phyloP scores from a whole-genome alignment of 768 basidiomycete genomes.

The Boletus subparvulus region DNA sequence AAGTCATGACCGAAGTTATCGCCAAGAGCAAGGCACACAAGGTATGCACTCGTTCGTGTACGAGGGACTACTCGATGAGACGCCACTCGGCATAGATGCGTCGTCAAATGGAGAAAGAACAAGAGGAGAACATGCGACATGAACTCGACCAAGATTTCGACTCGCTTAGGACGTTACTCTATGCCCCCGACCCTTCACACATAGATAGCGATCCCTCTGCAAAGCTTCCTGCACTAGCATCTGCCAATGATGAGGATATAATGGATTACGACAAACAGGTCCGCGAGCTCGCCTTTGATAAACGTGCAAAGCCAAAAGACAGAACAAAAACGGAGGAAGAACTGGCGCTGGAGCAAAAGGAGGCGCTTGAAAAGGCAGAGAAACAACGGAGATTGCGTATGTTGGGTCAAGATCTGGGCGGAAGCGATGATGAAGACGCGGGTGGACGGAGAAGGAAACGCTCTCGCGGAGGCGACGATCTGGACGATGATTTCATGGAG shows the following conservation, averaged over 20 bases:
- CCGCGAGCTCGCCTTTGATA: slow-evolving; percentile 89
- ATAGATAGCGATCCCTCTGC: slow-evolving; percentile 37
- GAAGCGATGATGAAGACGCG: slow-evolving; percentile 57
- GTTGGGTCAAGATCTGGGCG: slow-evolving; percentile 74
- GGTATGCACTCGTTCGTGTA: slow-evolving; percentile 41
- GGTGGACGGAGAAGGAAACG: slow-evolving; percentile 48
- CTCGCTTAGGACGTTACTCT: slow-evolving; percentile 73
- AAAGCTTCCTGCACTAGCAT: neutral
- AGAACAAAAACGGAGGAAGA: slow-evolving; percentile 97
- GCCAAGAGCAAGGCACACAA: slow-evolving; percentile 97
- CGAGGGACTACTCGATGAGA: neutral
- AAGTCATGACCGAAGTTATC: slow-evolving; percentile 97
- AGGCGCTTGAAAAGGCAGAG: slow-evolving; percentile 84
- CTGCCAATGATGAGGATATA: slow-evolving; percentile 23
- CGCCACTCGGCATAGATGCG: slow-evolving; percentile 52
- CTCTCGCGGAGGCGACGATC: slow-evolving; percentile 74
- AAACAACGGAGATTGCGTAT: slow-evolving; percentile 74
- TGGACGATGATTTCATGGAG: slow-evolving; percentile 82
- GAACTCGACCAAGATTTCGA: slow-evolving; percentile 89
- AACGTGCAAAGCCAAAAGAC: slow-evolving; percentile 91
- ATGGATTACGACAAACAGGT: slow-evolving; percentile 91
- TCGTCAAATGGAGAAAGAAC: slow-evolving; percentile 85
- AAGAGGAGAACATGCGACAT: slow-evolving; percentile 81
- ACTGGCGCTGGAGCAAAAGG: slow-evolving; percentile 83
- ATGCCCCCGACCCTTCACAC: slow-evolving; percentile 49